Conservation (phyloP, 805 yeast genomes). For the Blastobotrys mokoenaii region DNA sequence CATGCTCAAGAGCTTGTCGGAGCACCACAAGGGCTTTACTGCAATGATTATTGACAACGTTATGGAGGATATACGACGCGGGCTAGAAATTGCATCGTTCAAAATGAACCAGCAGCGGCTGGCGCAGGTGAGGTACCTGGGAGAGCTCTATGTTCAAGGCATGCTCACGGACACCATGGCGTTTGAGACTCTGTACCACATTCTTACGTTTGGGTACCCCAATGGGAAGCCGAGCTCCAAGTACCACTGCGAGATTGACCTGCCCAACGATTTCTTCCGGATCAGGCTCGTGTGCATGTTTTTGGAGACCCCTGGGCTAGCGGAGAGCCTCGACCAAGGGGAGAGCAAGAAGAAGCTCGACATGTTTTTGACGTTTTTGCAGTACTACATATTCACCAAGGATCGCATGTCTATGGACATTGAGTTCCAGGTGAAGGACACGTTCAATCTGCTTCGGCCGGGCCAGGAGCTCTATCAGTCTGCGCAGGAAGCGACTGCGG, state of each 20-base stretch:
- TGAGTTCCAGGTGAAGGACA: conserved; percentile 42
- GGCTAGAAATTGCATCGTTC: conserved; percentile 57
- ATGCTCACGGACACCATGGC: conserved; percentile 41
- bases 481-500: conserved; percentile 37
- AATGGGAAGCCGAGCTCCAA: conserved; percentile 46
- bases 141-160: conserved; percentile 44
- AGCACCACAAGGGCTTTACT: conserved; percentile 34
- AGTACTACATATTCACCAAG: conserved; percentile 62
- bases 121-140: conserved; percentile 52
- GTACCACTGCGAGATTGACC: conserved; percentile 41
- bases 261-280: conserved; percentile 63
- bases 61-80: conserved; percentile 55
- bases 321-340: not conserved
- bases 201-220: conserved; percentile 59
- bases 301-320: conserved; percentile 25
- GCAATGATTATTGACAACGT: conserved; percentile 49
- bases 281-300: conserved; percentile 45
- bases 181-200: conserved; percentile 44
- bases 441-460: conserved; percentile 30
- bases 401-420: conserved; percentile 55
- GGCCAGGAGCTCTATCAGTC: conserved; percentile 31
- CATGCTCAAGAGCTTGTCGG: conserved; percentile 33
- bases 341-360: conserved; percentile 23
- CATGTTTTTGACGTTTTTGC: conserved; percentile 50
- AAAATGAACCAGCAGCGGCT: conserved; percentile 51